Percentiles rank a stretch among this genome's conserved stretches.
phyloP scores from a whole-genome alignment of 768 basidiomycete genomes.

The Pleurotus platypus region DNA sequence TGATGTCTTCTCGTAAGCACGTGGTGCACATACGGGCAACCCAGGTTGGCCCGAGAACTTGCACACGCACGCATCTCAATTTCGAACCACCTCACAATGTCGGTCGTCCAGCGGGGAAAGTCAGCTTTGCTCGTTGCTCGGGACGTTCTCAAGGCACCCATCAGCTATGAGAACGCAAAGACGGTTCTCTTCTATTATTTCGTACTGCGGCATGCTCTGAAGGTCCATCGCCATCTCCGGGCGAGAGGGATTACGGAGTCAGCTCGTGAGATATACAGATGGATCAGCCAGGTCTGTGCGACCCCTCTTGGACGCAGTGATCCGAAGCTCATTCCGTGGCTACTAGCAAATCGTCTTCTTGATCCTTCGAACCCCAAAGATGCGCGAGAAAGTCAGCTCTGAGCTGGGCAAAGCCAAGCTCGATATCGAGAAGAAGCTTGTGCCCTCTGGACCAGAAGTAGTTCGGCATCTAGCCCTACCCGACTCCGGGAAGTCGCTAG shows the following conservation, averaged over 20 bases:
- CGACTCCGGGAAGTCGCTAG: slow-evolving; percentile 53
- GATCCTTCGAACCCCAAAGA: slow-evolving; percentile 57
- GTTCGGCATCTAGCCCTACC: slow-evolving; percentile 68
- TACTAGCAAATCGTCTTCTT: slow-evolving; percentile 54
- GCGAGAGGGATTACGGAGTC: slow-evolving; percentile 56
- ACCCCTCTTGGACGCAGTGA: not conserved
- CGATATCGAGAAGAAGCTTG: slow-evolving; percentile 64
- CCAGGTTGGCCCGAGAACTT: slow-evolving; percentile 5
- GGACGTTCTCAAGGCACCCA: slow-evolving; percentile 6
- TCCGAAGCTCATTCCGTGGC: not conserved
- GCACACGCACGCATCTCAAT: not conserved
- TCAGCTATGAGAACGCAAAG: slow-evolving; percentile 45
- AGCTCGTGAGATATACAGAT: slow-evolving; percentile 47
- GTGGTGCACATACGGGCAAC: not conserved
- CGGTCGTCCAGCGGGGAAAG: slow-evolving; percentile 1
- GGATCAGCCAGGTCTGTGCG: slow-evolving; percentile 46
- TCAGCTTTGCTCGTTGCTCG: slow-evolving; percentile 1
- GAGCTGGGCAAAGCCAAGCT: slow-evolving; percentile 64
- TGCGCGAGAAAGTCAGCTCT: slow-evolving; percentile 52
- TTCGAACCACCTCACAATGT: not conserved
- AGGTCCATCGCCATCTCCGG: slow-evolving; percentile 56
- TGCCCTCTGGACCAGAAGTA: slow-evolving; percentile 61
- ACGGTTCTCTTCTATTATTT: slow-evolving; percentile 58
- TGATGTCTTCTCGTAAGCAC: not conserved
- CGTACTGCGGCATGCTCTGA: slow-evolving; percentile 45